Base-by-base conservation (phyloP, 805 yeast species). In the Wickerhamiella nectarea region DNA sequence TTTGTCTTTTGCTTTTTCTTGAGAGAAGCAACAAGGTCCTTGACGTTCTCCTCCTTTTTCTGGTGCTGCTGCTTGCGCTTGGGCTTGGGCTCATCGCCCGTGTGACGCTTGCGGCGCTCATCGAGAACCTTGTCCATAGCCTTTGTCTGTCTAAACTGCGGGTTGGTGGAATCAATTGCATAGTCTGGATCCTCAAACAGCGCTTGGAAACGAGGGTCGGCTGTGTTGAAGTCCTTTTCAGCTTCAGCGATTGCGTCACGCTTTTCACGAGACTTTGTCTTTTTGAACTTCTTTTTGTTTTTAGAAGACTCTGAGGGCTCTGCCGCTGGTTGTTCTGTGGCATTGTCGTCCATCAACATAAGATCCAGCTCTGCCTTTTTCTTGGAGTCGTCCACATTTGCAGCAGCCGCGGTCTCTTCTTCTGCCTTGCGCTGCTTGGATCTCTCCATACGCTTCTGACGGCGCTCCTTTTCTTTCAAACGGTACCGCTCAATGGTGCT, bases 391-490 rank as follows among this genome's bases (percentile, higher is more conserved):
- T 57, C 62, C 42, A 65, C 65, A 46, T 57, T 57, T 33, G 61
- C 60, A 43, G 60, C 57, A 38, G 61, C 59, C 45, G 46, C 48
- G 11, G 69, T 73, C 36, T 69, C 70, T 38, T 75, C 72, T 33
- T 62, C 60, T 40, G 67, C 67, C 61, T 75, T 73, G 47, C 74
- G 50, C 48, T 74, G 77, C 62, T 82, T 82, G 55, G 77, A 61
- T 57, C 76, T 76, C 38, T 82, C 89, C 69, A 80, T 73, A 67
- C 97, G 77, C 51, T 75, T 74, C 66, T 79, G 78, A 56, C 89
- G 78, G 62, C 97, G 80, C 60, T 91, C 97, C 66, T 84, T 85
- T 56, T 89, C 95, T 61, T 85, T 91, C 50, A 91, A 74, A 59
- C 73, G 78, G 56, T 86, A 74, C 52, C 77, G 80, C 33, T 80